Evolutionary conservation across 139 green algal genomes (phyloP), one percentile per base, ranked within the genome.

Genomic region (Tetradesmus obliquus): DNA sequence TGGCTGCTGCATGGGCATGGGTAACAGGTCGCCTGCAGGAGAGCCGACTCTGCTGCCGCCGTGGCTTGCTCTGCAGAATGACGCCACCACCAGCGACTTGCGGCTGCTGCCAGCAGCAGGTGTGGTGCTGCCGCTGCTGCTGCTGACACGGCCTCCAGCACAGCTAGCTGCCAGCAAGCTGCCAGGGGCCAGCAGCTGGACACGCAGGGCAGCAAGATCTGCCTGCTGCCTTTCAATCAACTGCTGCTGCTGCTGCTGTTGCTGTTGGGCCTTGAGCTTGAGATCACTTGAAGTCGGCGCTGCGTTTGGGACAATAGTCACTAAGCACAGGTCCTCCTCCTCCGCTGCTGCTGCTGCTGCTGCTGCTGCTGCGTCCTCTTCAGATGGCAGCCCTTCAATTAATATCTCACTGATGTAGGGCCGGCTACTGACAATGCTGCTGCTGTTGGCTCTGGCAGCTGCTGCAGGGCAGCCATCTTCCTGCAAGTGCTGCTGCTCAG

Each of bases 131-230:
- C 60, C 60, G 9, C 60, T 71, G 60, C 60, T 71, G 60, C 60
- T 4, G 60, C 60, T 19, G 9, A 71, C 60, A 13, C 60, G 60
- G 60, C 60, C 60, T 4, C 19, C 60, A 20, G 60, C 60, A 71
- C 60, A 71, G 60, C 60, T 71, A 3, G 60, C 60, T 19, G 79
- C 79, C 2, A 84, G 32, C 79, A 84, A 84, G 32, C 32, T 84
- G 79, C 79, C 79, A 55, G 79, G 79, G 17, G 45, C 79, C 53
- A 84, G 79, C 79, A 84, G 53, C 53, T 55, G 79, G 32, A 54
- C 54, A 19, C 24, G 32, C 24, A 84, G 32, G 54, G 19, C 24
- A 60, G 79, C 45, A 84, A n/a, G 8, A 22, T 71, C 60, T 71
- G 60, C 60, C 60, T 71, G 45, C 79, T 53, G n/a, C 9, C 45